A percentile compares a stretch with the other conserved stretches of the same genome.
Conservation (phyloP, 495 filamentous ascomycete genomes). For the Aspergillus conjunctus region DNA sequence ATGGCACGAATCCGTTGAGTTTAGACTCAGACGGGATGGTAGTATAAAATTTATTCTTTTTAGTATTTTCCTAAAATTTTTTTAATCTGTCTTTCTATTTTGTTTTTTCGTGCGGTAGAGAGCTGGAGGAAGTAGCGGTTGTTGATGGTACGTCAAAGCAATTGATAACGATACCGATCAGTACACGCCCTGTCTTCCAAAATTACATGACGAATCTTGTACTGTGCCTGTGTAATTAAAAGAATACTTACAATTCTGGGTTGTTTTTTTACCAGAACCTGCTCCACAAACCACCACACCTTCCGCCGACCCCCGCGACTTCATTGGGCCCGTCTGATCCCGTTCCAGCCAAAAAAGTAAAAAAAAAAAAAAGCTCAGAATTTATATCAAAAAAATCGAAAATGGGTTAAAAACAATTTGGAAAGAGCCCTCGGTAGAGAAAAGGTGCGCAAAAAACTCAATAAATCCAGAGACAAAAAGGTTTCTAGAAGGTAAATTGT, state of each 20-base stretch:
- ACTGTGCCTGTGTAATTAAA: background rate
- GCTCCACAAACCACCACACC: slow-evolving; percentile 14
- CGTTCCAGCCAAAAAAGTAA: slow-evolving; percentile 16
- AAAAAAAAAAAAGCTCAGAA: slow-evolving; percentile 19
- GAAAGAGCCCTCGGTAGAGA: slow-evolving; percentile 1
- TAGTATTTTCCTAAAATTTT: no score
- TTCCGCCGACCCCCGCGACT: slow-evolving; percentile 25
- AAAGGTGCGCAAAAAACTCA: background rate
- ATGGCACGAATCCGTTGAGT: no score
- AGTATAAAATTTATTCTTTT: no score
- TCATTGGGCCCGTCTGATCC: slow-evolving; percentile 19
- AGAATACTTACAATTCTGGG: background rate
- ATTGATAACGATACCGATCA: background rate
- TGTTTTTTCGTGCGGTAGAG: no score
- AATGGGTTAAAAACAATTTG: slow-evolving; percentile 2
- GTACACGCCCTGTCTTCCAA: background rate
- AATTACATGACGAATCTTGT: background rate
- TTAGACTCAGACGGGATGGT: no score
- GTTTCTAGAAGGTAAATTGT: slow-evolving; percentile 16
- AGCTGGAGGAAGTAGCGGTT: no score
- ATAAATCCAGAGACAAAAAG: slow-evolving; percentile 12
- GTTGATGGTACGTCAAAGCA: no score
- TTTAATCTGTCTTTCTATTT: no score
- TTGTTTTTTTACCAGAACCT: slow-evolving; percentile 9
- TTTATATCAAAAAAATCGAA: slow-evolving; percentile 14